These are phyloP conservation scores for Saxophila tyrrhenica DNA, from an alignment of 495 filamentous ascomycete genomes.

Conservation along the genomic window DNA sequence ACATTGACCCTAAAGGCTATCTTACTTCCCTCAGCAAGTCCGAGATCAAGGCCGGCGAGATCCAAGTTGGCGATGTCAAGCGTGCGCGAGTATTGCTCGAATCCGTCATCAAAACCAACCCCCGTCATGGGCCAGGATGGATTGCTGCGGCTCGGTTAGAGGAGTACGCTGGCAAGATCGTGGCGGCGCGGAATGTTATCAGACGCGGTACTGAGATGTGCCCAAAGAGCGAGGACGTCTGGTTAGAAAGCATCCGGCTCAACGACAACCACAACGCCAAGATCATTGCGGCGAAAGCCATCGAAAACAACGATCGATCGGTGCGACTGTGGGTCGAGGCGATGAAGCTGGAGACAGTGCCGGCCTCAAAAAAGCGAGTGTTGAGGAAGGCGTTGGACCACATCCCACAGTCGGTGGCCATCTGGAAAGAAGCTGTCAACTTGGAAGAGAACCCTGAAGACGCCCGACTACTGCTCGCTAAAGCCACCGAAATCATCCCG, in stretches of 20 bases:
- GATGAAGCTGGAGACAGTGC: slow-evolving; percentile 79
- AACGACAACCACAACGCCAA: slow-evolving; percentile 70
- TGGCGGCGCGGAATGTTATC: slow-evolving; percentile 74
- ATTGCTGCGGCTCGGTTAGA: slow-evolving; percentile 90
- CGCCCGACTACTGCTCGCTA: slow-evolving; percentile 74
- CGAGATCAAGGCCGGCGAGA: slow-evolving; percentile 63
- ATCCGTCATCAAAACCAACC: slow-evolving; percentile 91
- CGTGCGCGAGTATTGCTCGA: slow-evolving; percentile 86
- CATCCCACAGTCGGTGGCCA: slow-evolving; percentile 77
- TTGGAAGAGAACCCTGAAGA: slow-evolving; percentile 81
- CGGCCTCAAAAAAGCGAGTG: slow-evolving; percentile 76
- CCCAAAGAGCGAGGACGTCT: slow-evolving; percentile 87
- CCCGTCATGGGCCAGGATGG: slow-evolving; percentile 91
- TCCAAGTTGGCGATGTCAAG: slow-evolving; percentile 88
- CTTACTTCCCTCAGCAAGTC: slow-evolving; percentile 77
- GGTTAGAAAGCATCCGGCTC: slow-evolving; percentile 87
- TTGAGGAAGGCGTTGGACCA: slow-evolving; percentile 78
- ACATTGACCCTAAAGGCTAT: slow-evolving; percentile 91
- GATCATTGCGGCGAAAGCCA: slow-evolving; percentile 88
- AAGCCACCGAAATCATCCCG: slow-evolving; percentile 89
- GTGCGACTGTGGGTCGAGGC: slow-evolving; percentile 87
- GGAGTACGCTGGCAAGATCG: slow-evolving; percentile 80
- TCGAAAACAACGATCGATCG: slow-evolving; percentile 79
- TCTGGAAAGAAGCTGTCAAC: slow-evolving; percentile 98
- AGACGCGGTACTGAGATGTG: slow-evolving; percentile 77